Evolutionary conservation across 176 grass and related monocot genomes (phyloP).

Genomic region (Areca catechu): DNA sequence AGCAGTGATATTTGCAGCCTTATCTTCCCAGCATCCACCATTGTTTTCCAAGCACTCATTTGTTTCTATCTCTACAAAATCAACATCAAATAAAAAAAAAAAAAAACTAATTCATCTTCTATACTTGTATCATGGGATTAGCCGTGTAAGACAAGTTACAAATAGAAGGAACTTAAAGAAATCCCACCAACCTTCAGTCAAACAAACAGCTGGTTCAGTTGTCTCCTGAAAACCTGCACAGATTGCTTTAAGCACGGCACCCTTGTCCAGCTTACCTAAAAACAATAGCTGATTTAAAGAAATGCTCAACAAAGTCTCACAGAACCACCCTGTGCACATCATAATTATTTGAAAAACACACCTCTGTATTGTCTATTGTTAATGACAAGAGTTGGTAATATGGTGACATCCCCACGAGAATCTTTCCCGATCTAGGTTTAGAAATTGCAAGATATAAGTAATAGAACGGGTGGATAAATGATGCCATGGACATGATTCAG

Average conservation of each 20-base stretch:
- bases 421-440: conserved; percentile 69
- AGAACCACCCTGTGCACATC: background rate
- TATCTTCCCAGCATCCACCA: conserved; percentile 8
- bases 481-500: background rate
- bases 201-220: conserved; percentile 75
- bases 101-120: background rate
- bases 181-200: conserved; percentile 47
- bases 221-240: conserved; percentile 82
- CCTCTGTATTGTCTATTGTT: conserved; percentile 97
- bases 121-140: background rate
- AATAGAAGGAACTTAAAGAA: background rate
- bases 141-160: background rate
- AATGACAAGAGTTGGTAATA: conserved; percentile 89
- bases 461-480: background rate
- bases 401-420: conserved; percentile 82
- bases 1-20: conserved; percentile 1
- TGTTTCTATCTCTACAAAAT: background rate
- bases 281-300: conserved; percentile 7
- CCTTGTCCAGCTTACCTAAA: conserved; percentile 82
- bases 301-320: conserved; percentile 6
- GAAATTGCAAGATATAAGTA: background rate
- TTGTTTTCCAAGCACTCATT: conserved; percentile 8
- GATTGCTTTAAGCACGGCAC: conserved; percentile 81
- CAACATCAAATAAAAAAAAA: conserved; percentile 5
- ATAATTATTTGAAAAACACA: conserved; percentile 16